Evolutionary conservation across 2,329 filamentous ascomycete genomes (phyloP).

Genomic region (Fusarium sp.): DNA sequence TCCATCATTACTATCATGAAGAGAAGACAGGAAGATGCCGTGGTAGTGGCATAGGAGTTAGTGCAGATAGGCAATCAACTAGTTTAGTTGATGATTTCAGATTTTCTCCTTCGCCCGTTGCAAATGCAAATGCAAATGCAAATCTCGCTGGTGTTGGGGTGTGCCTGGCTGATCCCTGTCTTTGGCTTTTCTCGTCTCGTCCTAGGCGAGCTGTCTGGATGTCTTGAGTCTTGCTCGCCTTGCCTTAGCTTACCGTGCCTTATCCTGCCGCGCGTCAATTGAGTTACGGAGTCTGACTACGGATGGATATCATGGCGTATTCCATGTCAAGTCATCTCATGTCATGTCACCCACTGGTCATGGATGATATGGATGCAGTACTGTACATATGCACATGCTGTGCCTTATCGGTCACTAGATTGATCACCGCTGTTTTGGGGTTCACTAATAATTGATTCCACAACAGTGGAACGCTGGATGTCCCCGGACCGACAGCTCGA

Average conservation of each 20-base stretch:
- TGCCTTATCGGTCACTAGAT: conserved; percentile 5
- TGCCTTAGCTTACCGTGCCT: conserved; percentile 19
- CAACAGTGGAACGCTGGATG: conserved; percentile 1
- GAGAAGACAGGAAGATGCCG: conserved; percentile 23
- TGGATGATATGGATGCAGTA: not conserved
- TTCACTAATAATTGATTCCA: conserved; percentile 3
- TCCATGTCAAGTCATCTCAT: conserved; percentile 2
- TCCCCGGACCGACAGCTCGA: not conserved
- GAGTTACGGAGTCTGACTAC: conserved; percentile 12
- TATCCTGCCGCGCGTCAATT: conserved; percentile 33
- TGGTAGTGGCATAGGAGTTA: not conserved
- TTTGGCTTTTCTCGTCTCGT: not conserved
- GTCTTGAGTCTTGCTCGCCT: conserved; percentile 21
- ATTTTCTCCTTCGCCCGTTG: conserved; percentile 5
- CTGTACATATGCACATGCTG: not conserved
- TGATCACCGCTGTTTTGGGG: not conserved
- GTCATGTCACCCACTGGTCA: not conserved
- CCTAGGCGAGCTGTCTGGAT: conserved; percentile 13
- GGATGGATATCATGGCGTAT: conserved; percentile 13
- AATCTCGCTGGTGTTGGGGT: conserved; percentile 13
- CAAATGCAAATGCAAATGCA: not conserved
- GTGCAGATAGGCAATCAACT: not conserved
- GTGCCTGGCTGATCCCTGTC: conserved; percentile 27
- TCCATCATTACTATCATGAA: conserved; percentile 15
- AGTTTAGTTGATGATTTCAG: conserved; percentile 12